Evolutionary conservation across 768 basidiomycete species (phyloP).

Genomic region (Phallus indusiatus): DNA sequence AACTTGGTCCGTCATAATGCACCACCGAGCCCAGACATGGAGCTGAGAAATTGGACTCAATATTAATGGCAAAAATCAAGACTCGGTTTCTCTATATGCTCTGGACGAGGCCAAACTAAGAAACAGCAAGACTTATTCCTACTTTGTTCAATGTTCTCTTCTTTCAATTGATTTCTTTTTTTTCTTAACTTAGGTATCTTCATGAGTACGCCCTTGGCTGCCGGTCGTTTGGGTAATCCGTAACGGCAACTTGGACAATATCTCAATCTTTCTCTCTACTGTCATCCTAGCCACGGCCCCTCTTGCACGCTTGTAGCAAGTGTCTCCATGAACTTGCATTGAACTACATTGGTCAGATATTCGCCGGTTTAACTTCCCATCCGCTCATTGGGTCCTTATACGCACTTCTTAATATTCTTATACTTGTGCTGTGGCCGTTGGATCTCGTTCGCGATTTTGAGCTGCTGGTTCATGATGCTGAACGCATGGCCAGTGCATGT

Average conservation of each 20-base stretch:
- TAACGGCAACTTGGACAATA: background rate
- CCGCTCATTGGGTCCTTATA: conserved; percentile 2
- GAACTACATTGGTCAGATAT: conserved; percentile 4
- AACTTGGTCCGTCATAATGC: background rate
- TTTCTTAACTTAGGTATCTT: background rate
- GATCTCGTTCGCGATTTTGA: background rate
- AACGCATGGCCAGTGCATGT: background rate
- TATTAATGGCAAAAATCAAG: background rate
- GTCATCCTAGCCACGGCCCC: conserved; percentile 5
- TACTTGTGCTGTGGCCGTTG: conserved; percentile 5
- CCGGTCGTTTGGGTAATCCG: background rate
- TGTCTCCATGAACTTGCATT: background rate
- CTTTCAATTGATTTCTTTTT: background rate
- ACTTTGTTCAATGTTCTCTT: background rate
- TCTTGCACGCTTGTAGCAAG: background rate
- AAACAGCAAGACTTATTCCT: background rate
- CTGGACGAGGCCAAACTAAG: background rate
- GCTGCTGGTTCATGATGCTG: background rate
- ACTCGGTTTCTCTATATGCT: background rate
- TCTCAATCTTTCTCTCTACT: conserved; percentile 2
- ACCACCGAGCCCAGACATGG: background rate
- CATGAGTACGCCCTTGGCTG: conserved; percentile 1
- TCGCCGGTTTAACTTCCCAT: background rate
- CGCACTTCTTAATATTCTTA: background rate
- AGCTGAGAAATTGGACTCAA: background rate